Base-by-base conservation (phyloP, 805 yeast species). In the Kodamaea sagamina region DNA sequence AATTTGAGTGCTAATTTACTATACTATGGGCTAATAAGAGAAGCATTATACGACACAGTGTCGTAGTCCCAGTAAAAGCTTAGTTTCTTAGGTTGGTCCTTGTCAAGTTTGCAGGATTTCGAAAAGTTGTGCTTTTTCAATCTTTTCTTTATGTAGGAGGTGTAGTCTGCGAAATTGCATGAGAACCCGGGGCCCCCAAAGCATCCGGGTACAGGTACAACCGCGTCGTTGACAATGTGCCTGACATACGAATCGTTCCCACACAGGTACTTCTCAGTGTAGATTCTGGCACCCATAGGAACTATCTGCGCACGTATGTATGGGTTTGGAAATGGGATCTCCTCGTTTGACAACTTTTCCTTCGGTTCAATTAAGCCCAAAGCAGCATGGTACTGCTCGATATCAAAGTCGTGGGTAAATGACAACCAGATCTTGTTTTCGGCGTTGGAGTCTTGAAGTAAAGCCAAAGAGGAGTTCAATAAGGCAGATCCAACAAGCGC, bases 381-480 rank as follows among this genome's bases (percentile, higher is more conserved):
- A 2, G 90, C 85, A 21, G 86, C 70, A 51, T 82, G 65, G 52
- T 74, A 79, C 32, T 81, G 67, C 49, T 80, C 67, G 32, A 85
- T 61, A 49, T 82, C 83, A 29, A 83, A 75, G 57, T 87, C 95
- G 55, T 87, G 95, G 11, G 86, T 72, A 68, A 86, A 82, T 52
- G 80, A 83, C 50, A 84, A 68, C 70, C 82, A 82, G 40, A 84
- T 68, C 41, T 75, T 82, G 46, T 72, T 74, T 10, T 60, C 56
- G 22, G 77, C 75, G 44, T 48, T 42, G 16, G 58, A 57, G 32
- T 74, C 72, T 19, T 12, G 12, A 47, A 81, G 65, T 44, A 75
- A 67, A n/a, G 71, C 65, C 46, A 80, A 65, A 6, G 77, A 67
- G 32, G 77, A 74, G 28, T 73, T 70, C 44, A 70, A 62, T 48